These are phyloP conservation scores for Aspergillus mulundensis DNA, from an alignment of 495 filamentous ascomycete species.

Conservation along the genomic window DNA sequence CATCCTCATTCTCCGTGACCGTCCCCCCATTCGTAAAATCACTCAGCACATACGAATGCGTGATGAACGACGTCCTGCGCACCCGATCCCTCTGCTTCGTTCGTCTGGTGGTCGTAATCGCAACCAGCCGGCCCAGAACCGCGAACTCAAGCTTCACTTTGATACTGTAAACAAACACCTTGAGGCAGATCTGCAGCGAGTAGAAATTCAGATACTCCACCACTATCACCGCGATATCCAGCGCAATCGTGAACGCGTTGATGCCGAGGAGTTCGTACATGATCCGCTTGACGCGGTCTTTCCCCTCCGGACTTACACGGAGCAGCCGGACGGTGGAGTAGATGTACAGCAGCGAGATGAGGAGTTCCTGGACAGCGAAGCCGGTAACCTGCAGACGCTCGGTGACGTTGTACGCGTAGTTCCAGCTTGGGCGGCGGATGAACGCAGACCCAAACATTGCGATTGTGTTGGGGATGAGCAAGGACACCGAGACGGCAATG, in stretches of 20 bases:
- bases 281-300: conserved; percentile 29
- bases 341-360: conserved; percentile 49
- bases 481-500: conserved; percentile 22
- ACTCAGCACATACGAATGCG: not conserved
- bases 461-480: conserved; percentile 27
- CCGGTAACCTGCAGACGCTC: conserved; percentile 44
- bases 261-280: conserved; percentile 44
- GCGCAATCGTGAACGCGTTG: conserved; percentile 37
- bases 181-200: conserved; percentile 40
- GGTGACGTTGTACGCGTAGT: conserved; percentile 36
- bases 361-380: conserved; percentile 46
- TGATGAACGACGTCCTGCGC: not conserved
- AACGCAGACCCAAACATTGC: conserved; percentile 21
- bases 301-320: conserved; percentile 23
- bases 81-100: not conserved
- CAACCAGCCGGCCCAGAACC: conserved; percentile 31
- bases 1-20: not conserved
- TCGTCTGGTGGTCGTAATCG: not conserved
- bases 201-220: conserved; percentile 44
- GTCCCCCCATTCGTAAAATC: not conserved
- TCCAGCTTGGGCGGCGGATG: conserved; percentile 12
- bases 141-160: conserved; percentile 54
- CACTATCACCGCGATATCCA: conserved; percentile 43
- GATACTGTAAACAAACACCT: conserved; percentile 46
- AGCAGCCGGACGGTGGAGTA: conserved; percentile 38